Conservation (phyloP, 208 protist species). For the Acanthamoeba triangularis region DNA sequence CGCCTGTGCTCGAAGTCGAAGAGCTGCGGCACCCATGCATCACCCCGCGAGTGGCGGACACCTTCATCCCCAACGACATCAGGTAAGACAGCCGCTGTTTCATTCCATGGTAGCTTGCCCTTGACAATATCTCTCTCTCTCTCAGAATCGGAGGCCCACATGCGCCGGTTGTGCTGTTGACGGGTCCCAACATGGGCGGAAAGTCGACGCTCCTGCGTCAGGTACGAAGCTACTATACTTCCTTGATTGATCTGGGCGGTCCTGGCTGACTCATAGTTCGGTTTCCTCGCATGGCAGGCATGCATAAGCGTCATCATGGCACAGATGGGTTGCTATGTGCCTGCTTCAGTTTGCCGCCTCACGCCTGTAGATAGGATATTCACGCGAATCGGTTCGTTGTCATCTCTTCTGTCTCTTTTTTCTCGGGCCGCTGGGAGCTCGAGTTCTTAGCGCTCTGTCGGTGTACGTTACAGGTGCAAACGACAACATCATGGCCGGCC, state of each 20-base stretch:
- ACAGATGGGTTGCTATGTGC: conserved; percentile 98
- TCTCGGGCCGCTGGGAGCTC: not conserved
- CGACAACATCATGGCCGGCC: conserved; percentile 97
- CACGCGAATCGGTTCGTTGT: conserved; percentile 94
- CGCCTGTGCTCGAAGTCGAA: conserved; percentile 36
- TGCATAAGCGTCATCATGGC: conserved; percentile 96
- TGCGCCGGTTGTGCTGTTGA: conserved; percentile 94
- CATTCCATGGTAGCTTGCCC: not conserved
- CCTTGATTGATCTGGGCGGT: not conserved
- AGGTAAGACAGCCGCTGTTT: not conserved
- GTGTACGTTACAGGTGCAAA: conserved; percentile 93
- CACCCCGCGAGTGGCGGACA: conserved; percentile 33
- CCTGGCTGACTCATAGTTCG: not conserved
- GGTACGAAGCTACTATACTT: conserved; percentile 81
- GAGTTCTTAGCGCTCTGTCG: not conserved
- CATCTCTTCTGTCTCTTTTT: not conserved
- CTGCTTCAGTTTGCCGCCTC: conserved; percentile 86
- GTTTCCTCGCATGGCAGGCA: conserved; percentile 71
- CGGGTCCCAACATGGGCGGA: conserved; percentile 99
- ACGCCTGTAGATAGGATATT: conserved; percentile 97
- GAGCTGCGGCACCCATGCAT: conserved; percentile 86
- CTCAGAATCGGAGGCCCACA: conserved; percentile 18
- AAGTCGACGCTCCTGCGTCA: conserved; percentile 98
- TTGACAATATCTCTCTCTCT: not conserved
- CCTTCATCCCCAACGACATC: conserved; percentile 88